phyloP scores from a whole-genome alignment of 108 stramenopile genomes.

The Poteriospumella lacustris region DNA sequence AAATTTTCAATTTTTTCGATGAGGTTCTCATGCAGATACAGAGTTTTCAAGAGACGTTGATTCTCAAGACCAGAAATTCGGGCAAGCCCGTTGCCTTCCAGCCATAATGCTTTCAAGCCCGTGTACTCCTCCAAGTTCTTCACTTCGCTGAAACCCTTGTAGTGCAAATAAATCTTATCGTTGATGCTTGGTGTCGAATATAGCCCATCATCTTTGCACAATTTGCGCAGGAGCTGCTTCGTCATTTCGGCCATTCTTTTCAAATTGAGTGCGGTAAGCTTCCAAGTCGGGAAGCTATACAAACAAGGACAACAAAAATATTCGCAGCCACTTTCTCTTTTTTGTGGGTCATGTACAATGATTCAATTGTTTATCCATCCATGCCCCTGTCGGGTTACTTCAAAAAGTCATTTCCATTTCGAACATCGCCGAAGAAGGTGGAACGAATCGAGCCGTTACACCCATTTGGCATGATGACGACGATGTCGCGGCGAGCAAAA shows the following conservation, averaged over 20 bases:
- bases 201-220: conserved; percentile 54
- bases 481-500: too few species aligned
- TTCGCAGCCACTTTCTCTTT: too few species aligned
- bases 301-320: too few species aligned
- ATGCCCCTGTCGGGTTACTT: too few species aligned
- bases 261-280: too few species aligned
- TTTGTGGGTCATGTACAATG: too few species aligned
- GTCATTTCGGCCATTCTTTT: conserved; percentile 51
- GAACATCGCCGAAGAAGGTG: too few species aligned
- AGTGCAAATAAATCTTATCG: conserved; percentile 67
- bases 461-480: too few species aligned
- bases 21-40: conserved; percentile 62
- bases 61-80: conserved; percentile 53
- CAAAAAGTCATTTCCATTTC: too few species aligned
- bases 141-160: conserved; percentile 62
- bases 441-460: too few species aligned
- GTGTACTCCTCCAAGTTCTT: conserved; percentile 66
- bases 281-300: too few species aligned
- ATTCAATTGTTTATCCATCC: too few species aligned
- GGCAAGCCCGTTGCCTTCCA: conserved; percentile 60
- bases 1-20: conserved; percentile 59
- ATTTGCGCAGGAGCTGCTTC: conserved; percentile 35
- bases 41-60: conserved; percentile 47
- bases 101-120: conserved; percentile 59
- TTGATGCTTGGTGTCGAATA: conserved; percentile 60